Percentiles rank a stretch among this genome's conserved stretches.
phyloP scores from a whole-genome alignment of 768 basidiomycete genomes.

The Termitomyces sp. region DNA sequence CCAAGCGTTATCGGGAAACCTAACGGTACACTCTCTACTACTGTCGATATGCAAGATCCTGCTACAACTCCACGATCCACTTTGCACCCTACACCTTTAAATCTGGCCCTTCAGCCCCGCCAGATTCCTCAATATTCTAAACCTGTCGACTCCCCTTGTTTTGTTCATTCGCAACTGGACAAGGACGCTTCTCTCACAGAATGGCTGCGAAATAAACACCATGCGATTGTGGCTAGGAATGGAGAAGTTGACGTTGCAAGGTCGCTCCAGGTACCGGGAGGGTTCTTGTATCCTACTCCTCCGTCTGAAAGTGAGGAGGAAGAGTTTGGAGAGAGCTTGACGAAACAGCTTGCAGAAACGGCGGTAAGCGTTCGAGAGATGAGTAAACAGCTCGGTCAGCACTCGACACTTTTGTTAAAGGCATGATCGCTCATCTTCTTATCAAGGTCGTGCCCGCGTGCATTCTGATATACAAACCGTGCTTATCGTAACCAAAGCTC shows the following conservation, averaged over 20 bases:
- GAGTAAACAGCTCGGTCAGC: conserved; percentile 94
- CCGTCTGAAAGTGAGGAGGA: conserved; percentile 40
- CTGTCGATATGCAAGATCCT: conserved; percentile 16
- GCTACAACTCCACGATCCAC: conserved; percentile 17
- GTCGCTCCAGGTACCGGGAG: conserved; percentile 32
- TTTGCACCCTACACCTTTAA: conserved; percentile 10
- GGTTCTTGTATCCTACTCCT: conserved; percentile 12
- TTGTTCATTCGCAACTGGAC: conserved; percentile 90
- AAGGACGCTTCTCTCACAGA: conserved; percentile 73
- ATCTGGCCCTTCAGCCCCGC: conserved; percentile 12
- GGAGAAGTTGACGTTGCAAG: conserved; percentile 46
- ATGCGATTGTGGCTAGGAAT: conserved; percentile 23
- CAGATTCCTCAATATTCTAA: conserved; percentile 17
- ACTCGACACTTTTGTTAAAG: conserved; percentile 1
- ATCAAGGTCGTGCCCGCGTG: conserved; percentile 86
- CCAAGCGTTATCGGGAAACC: conserved; percentile 21
- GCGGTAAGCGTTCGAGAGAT: conserved; percentile 96
- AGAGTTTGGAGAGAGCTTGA: conserved; percentile 72
- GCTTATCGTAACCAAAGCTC: conserved; percentile 94
- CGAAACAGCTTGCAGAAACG: conserved; percentile 92
- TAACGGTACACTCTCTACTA: conserved; percentile 14
- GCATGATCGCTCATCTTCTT: conserved; percentile 2
- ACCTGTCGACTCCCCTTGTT: conserved; percentile 72
- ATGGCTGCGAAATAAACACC: conserved; percentile 53
- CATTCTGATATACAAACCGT: conserved; percentile 89